Evolutionary conservation across 2,329 filamentous ascomycete genomes (phyloP), one percentile per base, ranked within the genome.

Genomic region (Aureobasidium sp.): DNA sequence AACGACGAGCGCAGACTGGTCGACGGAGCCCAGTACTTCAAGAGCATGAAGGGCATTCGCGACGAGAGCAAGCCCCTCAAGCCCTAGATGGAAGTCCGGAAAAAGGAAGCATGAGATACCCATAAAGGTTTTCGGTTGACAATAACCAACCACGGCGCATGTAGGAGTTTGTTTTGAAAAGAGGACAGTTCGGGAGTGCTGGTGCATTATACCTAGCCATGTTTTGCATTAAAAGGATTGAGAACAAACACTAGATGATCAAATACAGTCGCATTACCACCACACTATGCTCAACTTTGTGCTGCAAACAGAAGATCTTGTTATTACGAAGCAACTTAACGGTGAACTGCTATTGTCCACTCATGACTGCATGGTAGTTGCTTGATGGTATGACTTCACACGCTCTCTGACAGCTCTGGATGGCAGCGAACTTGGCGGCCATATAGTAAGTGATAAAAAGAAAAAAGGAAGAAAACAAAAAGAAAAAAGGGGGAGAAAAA

Each of bases 1-100:
- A 91, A 91, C 81, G 78, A 73, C 62, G 85, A 87, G 78, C 77
- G 85, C 65, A 78, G 85, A 65, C 76, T 87, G 65, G 78, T 81
- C 53, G 85, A 87, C 61, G 84, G 84, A 67, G 82, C 82, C 53
- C 84, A 86, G 74, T 71, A 78, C 62, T 85, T 85, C 70, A 79
- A 82, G 75, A 79, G 69, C 62, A 72, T 63, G 64, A 65, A 68
- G 64, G 70, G 70, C 8, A 68, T 72, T 37, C 63, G 70, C 17
- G 61, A 63, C 39, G 63, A 42, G 66, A 65, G 41, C 67, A 67
- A 64, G 67, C 69, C 25, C 37, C 63, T 70, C 29, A 64, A 66
- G 65, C 62, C 67, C 25, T 36, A 39, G 15, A 12, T 37, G 45
- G n/a, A 15, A 14, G 2, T 34, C 8, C 31, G 25, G 51, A 39